Base-by-base conservation (phyloP, 345 rosid genomes). In the Gynandropsis gynandra region DNA sequence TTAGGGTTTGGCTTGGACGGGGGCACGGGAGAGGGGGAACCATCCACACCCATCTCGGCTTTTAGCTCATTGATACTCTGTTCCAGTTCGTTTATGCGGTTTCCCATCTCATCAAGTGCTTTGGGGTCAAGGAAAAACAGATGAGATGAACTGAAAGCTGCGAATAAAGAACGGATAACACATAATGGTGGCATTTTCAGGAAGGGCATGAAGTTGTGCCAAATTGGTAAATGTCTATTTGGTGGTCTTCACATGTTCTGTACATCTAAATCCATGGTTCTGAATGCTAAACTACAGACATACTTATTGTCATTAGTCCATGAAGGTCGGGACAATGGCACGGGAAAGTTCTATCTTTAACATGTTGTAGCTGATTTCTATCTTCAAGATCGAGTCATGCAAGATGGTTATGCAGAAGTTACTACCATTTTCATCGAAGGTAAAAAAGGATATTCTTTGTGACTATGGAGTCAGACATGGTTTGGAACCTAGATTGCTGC, bases 31-130 rank as follows among this genome's bases (percentile, higher is more conserved):
- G 87, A 72, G 32, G 84, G 82, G 15, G 84, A 74, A n/a, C 80
- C 87, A 59, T 83, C 90, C 50, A 80, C 74, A 13, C 82, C 90
- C 82, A 80, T 72, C 63, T 76, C 82, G 51, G 79, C 49, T 60
- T 66, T 70, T 10, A 83, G 70, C 42, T 78, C 84, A 16, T 78
- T 72, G 54, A 83, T 72, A 77, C 84, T 80, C 69, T 80, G 76
- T 69, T 80, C 92, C 76, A 83, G 58, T 58, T 83, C 84, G 20
- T 80, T 72, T 62, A 80, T 76, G 41, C 87, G 77, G 71, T 18
- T 47, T 48, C 92, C 87, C 92, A 83, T 83, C 47, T 83, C 92
- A 67, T 83, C 92, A 19, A 83, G 92, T 80, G 72, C 69, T 45
- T 49, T 12, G 66, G 38, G 64, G 82, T 83, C 51, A 78, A 80